These are phyloP conservation scores for Pneumocystis murina DNA, from an alignment of 1,139 yeast genomes.

Conservation along the genomic window DNA sequence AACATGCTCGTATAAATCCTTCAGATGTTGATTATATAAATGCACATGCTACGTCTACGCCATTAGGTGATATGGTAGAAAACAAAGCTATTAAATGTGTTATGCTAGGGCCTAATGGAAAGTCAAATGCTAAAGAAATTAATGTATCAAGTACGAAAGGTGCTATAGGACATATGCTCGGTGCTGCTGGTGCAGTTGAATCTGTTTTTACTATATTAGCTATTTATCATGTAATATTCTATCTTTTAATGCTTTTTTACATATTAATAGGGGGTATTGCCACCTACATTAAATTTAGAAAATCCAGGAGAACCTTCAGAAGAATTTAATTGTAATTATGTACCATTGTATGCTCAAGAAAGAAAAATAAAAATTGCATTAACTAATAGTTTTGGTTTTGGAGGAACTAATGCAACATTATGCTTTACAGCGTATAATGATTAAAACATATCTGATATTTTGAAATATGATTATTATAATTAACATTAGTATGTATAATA, in stretches of 20 bases:
- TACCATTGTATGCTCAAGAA: conserved; percentile 33
- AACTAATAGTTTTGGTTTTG: conserved; percentile 86
- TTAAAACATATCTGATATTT: neutral
- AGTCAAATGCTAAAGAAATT: conserved; percentile 16
- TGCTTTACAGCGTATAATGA: neutral
- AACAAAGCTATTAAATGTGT: conserved; percentile 48
- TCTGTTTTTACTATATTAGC: conserved; percentile 66
- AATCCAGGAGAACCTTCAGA: conserved; percentile 29
- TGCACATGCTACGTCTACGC: conserved; percentile 95
- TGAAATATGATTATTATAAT: neutral
- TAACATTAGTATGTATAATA: neutral
- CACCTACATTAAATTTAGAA: conserved; percentile 67
- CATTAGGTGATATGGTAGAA: conserved; percentile 80
- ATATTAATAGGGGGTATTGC: conserved; percentile 28
- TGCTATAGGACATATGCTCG: conserved; percentile 81
- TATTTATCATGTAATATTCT: conserved; percentile 29
- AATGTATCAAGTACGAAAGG: conserved; percentile 77
- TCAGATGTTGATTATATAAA: conserved; percentile 57
- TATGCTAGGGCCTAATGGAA: conserved; percentile 22
- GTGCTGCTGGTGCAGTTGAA: conserved; percentile 95
- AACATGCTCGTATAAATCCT: conserved; percentile 33
- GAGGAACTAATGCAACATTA: conserved; percentile 81
- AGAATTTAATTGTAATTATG: conserved; percentile 45
- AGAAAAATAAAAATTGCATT: conserved; percentile 41
- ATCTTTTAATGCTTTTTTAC: neutral